A percentile compares a stretch with the other conserved stretches of the same genome.
These are phyloP conservation scores for Lachancea fermentati DNA, from an alignment of 805 yeast species.

Conservation along the genomic window DNA sequence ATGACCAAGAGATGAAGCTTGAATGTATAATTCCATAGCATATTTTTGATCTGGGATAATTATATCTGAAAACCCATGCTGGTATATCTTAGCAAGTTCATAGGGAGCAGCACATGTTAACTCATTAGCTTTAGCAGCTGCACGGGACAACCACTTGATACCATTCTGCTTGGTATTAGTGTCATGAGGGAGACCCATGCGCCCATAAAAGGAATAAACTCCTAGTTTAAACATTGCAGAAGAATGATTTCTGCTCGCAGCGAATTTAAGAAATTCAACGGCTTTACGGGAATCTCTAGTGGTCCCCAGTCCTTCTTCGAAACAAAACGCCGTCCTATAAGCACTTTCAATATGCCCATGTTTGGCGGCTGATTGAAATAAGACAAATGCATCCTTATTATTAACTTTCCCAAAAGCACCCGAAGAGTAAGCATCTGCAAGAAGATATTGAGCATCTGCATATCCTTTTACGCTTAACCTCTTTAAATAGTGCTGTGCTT, in stretches of 20 bases:
- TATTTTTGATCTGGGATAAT: slow-evolving; percentile 78
- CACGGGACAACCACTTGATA: slow-evolving; percentile 87
- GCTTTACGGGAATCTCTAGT: slow-evolving; percentile 84
- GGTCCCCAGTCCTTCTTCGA: slow-evolving; percentile 91
- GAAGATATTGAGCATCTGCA: slow-evolving; percentile 83
- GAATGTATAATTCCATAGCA: slow-evolving; percentile 79
- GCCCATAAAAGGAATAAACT: slow-evolving; percentile 72
- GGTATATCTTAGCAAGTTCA: slow-evolving; percentile 81
- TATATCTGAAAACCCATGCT: slow-evolving; percentile 79
- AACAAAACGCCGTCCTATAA: slow-evolving; percentile 84
- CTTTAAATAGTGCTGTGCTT: slow-evolving; percentile 65
- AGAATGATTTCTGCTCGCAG: slow-evolving; percentile 88
- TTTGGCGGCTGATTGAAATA: slow-evolving; percentile 88
- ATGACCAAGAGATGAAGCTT: slow-evolving; percentile 86
- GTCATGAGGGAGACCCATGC: slow-evolving; percentile 73
- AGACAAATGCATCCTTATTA: slow-evolving; percentile 62
- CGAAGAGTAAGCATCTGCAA: slow-evolving; percentile 85
- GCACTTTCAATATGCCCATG: slow-evolving; percentile 90
- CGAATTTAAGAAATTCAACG: slow-evolving; percentile 72
- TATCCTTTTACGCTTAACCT: slow-evolving; percentile 74
- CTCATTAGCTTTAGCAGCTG: slow-evolving; percentile 77
- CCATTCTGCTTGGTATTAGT: slow-evolving; percentile 75
- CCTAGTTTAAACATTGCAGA: slow-evolving; percentile 97
- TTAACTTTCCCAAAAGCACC: slow-evolving; percentile 82
- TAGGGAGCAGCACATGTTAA: slow-evolving; percentile 90